These are phyloP conservation scores for Alnus glutinosa DNA, from an alignment of 306 rosid species.

Conservation along the genomic window DNA sequence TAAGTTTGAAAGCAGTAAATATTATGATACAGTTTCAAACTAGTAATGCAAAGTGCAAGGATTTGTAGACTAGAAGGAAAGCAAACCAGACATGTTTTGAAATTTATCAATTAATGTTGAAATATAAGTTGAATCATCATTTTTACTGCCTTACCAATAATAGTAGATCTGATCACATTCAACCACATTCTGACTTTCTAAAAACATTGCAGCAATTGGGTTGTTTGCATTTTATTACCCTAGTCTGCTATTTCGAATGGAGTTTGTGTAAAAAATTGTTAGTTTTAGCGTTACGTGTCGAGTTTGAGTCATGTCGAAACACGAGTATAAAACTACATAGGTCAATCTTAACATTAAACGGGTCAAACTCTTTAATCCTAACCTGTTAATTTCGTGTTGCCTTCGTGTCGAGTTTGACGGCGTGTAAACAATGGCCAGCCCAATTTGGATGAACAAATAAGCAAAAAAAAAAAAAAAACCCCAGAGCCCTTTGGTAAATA, in stretches of 20 bases:
- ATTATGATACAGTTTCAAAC: neutral
- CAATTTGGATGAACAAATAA: neutral
- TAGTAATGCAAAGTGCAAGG: neutral
- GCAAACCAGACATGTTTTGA: neutral
- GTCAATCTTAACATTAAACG: no score
- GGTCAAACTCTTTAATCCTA: no score
- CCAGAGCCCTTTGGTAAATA: neutral
- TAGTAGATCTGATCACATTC: neutral
- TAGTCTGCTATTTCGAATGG: no score
- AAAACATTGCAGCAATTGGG: neutral
- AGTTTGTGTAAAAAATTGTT: no score
- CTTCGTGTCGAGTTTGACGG: no score
- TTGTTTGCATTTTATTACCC: no score
- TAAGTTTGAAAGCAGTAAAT: neutral
- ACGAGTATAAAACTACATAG: no score
- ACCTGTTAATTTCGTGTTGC: no score
- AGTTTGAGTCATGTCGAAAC: no score
- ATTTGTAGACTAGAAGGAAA: neutral
- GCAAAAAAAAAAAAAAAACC: neutral
- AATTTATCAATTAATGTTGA: neutral
- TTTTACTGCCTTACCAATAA: neutral
- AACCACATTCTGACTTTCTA: neutral
- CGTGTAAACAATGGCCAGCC: no score
- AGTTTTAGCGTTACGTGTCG: no score
- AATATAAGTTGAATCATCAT: constrained; percentile 2